phyloP scores from a whole-genome alignment of 257 asterid species.

The Hygrophila difformis region DNA sequence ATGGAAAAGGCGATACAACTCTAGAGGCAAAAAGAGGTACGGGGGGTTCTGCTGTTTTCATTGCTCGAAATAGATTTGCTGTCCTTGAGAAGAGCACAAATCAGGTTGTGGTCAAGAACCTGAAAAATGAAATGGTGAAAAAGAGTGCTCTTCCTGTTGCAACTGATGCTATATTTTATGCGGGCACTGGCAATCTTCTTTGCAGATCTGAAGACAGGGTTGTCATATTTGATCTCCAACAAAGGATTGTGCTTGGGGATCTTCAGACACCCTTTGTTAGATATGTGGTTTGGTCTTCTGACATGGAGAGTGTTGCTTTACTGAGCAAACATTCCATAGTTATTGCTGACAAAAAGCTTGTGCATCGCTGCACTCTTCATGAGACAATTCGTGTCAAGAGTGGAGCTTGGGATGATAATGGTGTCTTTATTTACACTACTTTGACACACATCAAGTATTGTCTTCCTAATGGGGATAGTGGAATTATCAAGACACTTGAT shows the following conservation, averaged over 20 bases:
- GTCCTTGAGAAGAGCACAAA: constrained; percentile 17
- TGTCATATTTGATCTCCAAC: constrained; percentile 87
- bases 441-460: constrained; percentile 92
- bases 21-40: constrained; percentile 66
- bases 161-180: constrained; percentile 85
- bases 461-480: constrained; percentile 96
- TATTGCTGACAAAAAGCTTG: constrained; percentile 86
- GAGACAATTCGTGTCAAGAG: constrained; percentile 99
- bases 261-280: constrained; percentile 80
- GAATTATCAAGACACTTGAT: constrained; percentile 88
- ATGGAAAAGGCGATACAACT: constrained; percentile 66
- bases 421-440: constrained; percentile 87
- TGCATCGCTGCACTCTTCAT: constrained; percentile 92
- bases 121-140: constrained; percentile 69
- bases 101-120: constrained; percentile 72
- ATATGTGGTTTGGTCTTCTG: constrained; percentile 90
- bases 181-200: constrained; percentile 93
- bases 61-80: constrained; percentile 94
- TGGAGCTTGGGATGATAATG: constrained; percentile 99
- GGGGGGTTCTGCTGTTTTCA: constrained; percentile 83
- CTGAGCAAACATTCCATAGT: constrained; percentile 92
- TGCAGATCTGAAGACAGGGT: constrained; percentile 99
- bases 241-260: constrained; percentile 72
- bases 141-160: constrained; percentile 63
- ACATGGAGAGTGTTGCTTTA: constrained; percentile 92